phyloP scores from a whole-genome alignment of 228 moss, liverwort and hornwort genomes.

The Sphagnum magellanicum region DNA sequence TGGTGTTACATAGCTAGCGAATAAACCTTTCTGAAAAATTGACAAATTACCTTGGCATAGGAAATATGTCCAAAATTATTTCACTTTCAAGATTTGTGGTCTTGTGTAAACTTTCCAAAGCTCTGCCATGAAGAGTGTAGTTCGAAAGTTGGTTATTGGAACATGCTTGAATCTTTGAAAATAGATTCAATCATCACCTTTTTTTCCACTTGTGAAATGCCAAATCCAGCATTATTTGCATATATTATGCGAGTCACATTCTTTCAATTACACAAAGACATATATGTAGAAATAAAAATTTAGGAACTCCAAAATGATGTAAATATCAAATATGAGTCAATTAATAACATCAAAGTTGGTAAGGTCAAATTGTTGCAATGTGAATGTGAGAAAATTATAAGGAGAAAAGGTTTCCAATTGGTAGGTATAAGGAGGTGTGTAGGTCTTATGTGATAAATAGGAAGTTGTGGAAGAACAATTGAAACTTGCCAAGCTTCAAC shows the following conservation, averaged over 20 bases:
- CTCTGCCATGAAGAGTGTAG: conserved; percentile 62
- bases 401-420: neutral
- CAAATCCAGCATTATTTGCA: conserved; percentile 38
- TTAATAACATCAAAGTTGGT: no score
- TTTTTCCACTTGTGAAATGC: conserved; percentile 52
- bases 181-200: conserved; percentile 41
- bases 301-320: neutral
- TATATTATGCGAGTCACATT: neutral
- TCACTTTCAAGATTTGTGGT: conserved; percentile 53
- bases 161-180: conserved; percentile 33
- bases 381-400: neutral
- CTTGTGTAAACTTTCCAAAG: conserved; percentile 57
- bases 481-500: no score
- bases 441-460: no score
- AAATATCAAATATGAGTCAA: no score
- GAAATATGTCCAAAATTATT: neutral
- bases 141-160: conserved; percentile 45
- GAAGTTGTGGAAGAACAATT: no score
- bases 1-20: no score
- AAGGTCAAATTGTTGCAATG: neutral
- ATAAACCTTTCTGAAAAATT: no score
- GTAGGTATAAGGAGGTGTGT: no score
- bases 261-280: no score
- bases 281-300: no score
- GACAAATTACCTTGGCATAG: no score